Evolutionary conservation across 345 rosid genomes (phyloP), one percentile per base, ranked within the genome.

Genomic region (Citropsis articulata): DNA sequence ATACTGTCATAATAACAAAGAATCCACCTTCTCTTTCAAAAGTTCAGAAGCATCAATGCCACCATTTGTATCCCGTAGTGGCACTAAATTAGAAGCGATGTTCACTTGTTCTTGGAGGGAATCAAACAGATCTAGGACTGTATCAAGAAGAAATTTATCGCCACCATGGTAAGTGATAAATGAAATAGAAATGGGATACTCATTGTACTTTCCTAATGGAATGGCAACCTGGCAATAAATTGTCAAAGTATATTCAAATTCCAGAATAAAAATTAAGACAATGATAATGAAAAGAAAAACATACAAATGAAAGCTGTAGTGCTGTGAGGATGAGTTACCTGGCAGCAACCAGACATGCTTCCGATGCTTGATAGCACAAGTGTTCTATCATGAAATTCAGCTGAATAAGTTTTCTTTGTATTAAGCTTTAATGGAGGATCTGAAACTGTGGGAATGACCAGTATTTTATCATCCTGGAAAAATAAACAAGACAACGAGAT

Each of bases 291-390:
- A 50, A 50, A 79, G 30, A 38, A 42, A 57, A 66, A 62, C 35
- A 48, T 1, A 82, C 62, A 21, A 74, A 67, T 48, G 60, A 77
- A 69, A 78, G 62, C 61, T 77, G 35, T 64, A 75, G 67, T 28
- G 50, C 35, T 22, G 45, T 22, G 80, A 57, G 33, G 22, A 31
- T 12, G 75, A 72, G 36, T 74, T 82, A 92, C 99, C 94, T 95
- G 96, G 84, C 99, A 93, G 81, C 98, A 91, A 4, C 98, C 98
- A 63, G 99, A 93, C 93, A 93, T 84, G 89, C 96, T 95, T 36
- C 98, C 90, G 69, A 95, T 86, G 85, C 94, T 86, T 45, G 90
- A 84, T 77, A 91, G 84, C 30, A 88, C 82, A 59, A 79, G 87
- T 45, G 88, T 87, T 79, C 94, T 83, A 79, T 90, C 87, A 70